A percentile compares a stretch with the other conserved stretches of the same genome.
Conservation (phyloP, 768 basidiomycete species). For the Amanita exitialis region DNA sequence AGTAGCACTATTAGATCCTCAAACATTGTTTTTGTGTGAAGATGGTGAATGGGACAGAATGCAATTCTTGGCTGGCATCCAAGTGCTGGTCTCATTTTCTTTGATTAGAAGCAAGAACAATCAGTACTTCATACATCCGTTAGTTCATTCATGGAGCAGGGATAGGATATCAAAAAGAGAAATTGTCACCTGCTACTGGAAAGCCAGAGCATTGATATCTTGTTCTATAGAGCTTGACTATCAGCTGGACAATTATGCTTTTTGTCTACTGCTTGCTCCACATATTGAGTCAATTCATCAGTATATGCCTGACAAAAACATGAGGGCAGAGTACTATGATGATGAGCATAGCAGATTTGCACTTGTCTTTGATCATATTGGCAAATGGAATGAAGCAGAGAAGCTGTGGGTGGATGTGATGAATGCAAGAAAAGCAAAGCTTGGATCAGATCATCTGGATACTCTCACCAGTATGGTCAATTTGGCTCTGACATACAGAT, state of each 20-base stretch:
- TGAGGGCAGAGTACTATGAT: not conserved
- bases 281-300: conserved; percentile 3
- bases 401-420: too few species aligned
- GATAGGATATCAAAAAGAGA: not conserved
- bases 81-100: conserved; percentile 9
- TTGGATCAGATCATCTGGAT: too few species aligned
- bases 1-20: too few species aligned
- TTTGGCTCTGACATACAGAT: too few species aligned
- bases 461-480: too few species aligned
- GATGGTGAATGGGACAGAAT: too few species aligned
- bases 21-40: too few species aligned
- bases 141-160: conserved; percentile 7
- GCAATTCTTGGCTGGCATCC: conserved; percentile 9
- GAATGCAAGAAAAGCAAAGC: too few species aligned
- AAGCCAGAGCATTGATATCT: not conserved
- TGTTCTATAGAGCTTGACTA: not conserved
- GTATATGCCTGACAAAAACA: not conserved
- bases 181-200: not conserved
- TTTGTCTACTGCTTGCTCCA: conserved; percentile 1
- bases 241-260: not conserved
- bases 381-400: too few species aligned
- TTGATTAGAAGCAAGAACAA: conserved; percentile 7
- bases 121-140: conserved; percentile 8
- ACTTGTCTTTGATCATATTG: too few species aligned
- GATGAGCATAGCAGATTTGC: too few species aligned